phyloP scores from a whole-genome alignment of 306 rosid genomes.

The Ceratonia siliqua region DNA sequence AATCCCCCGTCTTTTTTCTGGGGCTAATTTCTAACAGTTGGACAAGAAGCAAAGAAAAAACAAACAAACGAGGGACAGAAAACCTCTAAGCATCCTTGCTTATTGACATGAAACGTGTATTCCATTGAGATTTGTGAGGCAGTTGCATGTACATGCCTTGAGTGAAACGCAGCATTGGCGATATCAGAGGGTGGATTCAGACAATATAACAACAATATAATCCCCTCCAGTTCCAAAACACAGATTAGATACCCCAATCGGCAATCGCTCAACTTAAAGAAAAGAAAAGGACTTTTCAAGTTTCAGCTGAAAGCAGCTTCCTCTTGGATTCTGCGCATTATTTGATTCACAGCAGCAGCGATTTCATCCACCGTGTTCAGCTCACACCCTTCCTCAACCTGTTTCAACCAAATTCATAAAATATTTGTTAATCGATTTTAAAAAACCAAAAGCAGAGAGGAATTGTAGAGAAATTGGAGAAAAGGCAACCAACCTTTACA shows the following conservation, averaged over 20 bases:
- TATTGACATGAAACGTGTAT: constrained; percentile 15
- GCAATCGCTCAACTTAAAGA: background rate
- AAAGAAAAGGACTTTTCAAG: background rate
- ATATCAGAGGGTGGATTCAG: background rate
- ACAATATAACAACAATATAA: background rate
- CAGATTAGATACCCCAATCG: constrained; percentile 26
- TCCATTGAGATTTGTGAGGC: constrained; percentile 17
- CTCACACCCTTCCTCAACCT: constrained; percentile 82
- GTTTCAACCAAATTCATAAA: constrained; percentile 30
- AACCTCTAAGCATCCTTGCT: too few relatives aligned
- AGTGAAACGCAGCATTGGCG: background rate
- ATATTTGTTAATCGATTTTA: background rate
- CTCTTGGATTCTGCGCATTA: constrained; percentile 55
- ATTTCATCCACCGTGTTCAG: constrained; percentile 85
- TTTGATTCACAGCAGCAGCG: constrained; percentile 81
- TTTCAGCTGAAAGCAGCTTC: constrained; percentile 52
- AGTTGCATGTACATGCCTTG: constrained; percentile 15
- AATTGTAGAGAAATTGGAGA: too few relatives aligned
- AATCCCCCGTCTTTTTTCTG: too few relatives aligned
- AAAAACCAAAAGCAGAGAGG: background rate
- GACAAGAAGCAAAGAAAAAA: background rate
- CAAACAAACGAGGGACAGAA: too few relatives aligned
- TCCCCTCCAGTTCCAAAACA: constrained; percentile 15
- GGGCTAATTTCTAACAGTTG: too few relatives aligned
- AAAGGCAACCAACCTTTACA: constrained; percentile 56